Conservation (phyloP, 2,329 filamentous ascomycete species). For the Fusarium floridanum region DNA sequence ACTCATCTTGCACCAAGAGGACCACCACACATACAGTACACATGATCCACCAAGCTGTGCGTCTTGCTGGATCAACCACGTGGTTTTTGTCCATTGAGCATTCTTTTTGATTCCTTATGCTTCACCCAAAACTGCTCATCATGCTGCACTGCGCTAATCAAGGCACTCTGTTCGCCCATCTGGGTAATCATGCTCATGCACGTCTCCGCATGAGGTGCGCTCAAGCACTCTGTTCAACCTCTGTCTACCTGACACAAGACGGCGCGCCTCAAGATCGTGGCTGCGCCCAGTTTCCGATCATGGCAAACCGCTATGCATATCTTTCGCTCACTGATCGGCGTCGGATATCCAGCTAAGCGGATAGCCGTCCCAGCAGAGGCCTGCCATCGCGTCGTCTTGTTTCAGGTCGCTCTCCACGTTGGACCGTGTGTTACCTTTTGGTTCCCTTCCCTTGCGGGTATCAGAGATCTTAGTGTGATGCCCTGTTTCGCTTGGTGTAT, state of each 20-base stretch:
- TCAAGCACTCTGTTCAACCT: conserved; percentile 9
- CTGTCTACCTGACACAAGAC: conserved; percentile 23
- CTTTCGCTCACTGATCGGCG: conserved; percentile 14
- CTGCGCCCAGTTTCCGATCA: conserved; percentile 19
- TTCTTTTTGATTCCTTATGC: neutral
- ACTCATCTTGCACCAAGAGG: conserved; percentile 3
- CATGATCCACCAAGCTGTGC: neutral
- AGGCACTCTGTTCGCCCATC: neutral
- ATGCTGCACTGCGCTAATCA: neutral
- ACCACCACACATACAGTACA: too few relatives aligned
- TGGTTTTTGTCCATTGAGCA: neutral
- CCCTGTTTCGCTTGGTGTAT: conserved; percentile 26
- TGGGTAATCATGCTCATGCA: neutral
- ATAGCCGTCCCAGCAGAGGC: conserved; percentile 22
- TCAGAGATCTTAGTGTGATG: conserved; percentile 36
- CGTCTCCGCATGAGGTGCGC: conserved; percentile 1
- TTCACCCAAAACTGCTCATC: conserved; percentile 1
- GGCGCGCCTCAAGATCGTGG: conserved; percentile 6
- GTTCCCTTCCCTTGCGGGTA: conserved; percentile 13
- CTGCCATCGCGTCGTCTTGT: conserved; percentile 38
- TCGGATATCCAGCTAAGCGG: conserved; percentile 17
- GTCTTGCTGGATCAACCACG: neutral
- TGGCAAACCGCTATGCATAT: neutral
- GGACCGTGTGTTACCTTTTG: conserved; percentile 36
- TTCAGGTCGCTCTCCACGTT: conserved; percentile 44